phyloP scores from a whole-genome alignment of 73 alveolate species.

The Paramecium bursaria region DNA sequence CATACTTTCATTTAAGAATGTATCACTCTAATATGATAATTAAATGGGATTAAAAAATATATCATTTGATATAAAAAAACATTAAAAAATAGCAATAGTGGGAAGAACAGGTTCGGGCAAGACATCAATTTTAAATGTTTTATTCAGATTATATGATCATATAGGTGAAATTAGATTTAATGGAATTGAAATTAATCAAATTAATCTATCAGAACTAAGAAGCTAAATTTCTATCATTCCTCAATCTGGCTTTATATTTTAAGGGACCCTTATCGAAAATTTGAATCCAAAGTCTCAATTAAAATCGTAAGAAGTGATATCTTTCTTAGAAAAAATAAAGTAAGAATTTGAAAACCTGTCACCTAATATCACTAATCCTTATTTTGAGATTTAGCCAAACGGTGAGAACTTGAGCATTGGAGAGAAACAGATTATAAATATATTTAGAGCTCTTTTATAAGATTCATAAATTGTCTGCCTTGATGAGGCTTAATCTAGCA shows the following conservation, averaged over 20 bases:
- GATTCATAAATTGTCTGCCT: not conserved
- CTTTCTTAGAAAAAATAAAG: constrained; percentile 62
- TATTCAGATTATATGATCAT: constrained; percentile 76
- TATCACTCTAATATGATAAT: not conserved
- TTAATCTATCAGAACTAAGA: constrained; percentile 75
- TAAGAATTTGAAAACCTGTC: too few relatives aligned
- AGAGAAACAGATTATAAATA: not conserved
- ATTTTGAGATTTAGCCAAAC: too few relatives aligned
- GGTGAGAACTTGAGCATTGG: too few relatives aligned
- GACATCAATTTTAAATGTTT: constrained; percentile 77
- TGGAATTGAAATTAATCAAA: constrained; percentile 50
- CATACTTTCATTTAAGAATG: not conserved
- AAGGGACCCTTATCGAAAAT: constrained; percentile 75
- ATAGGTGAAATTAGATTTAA: constrained; percentile 66
- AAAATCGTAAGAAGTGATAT: constrained; percentile 60
- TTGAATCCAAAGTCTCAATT: constrained; percentile 78
- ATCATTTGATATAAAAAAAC: constrained; percentile 21
- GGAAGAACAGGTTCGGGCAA: constrained; percentile 92
- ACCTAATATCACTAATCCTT: too few relatives aligned
- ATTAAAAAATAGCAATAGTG: constrained; percentile 75
- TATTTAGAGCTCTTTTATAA: not conserved
- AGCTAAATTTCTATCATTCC: constrained; percentile 76
- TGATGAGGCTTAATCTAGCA: constrained; percentile 29
- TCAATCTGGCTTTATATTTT: constrained; percentile 76
- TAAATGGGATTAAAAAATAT: constrained; percentile 15